Evolutionary conservation across 305 asterid genomes (phyloP), one percentile per base, ranked within the genome.

Genomic region (Salvia sclarea): DNA sequence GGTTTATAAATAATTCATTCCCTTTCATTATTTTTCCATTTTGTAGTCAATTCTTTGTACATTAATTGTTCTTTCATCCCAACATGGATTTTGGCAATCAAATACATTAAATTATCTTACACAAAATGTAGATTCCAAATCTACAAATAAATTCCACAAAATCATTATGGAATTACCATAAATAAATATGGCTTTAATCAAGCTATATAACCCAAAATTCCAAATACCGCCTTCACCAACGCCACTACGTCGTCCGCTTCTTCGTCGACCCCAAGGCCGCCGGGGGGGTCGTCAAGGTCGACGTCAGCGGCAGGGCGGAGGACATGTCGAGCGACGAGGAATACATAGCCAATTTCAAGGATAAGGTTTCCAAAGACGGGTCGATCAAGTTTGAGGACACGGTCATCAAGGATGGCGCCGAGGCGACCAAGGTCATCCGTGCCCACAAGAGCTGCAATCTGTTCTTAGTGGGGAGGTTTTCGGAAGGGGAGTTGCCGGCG

Each of bases 401-500:
- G 8, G 79, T 55, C 6, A 81, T 85, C 5, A 71, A 72, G 58
- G 68, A 71, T 43, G 82, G 62, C 1, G 78, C 35, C 0, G 82
- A 86, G 22, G 79, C 82, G 1, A 16, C 79, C 2, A 86, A 71
- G 3, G 76, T 64, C 43, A 77, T 84, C 14, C 75, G 58, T 7
- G 40, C 70, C 0, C 61, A 73, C 68, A 79, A 60, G 25, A 76
- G 81, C 0, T 85, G 96, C 71, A 88, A 85, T 47, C 73, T 92
- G 58, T 83, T 82, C 43, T 17, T 92, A 45, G 92, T 86, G 0
- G 98, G 98, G 17, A 73, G 98, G 61, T 86, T 85, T 69, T 79
- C 96, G 0, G 96, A 90, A 76, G 95, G 95, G 0, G 83, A 81
- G 69, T 12, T 90, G 4, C 82, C 68, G 14, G 85, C 88, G 16